Evolutionary conservation across 163 green algal genomes (phyloP).

Genomic region (Scenedesmus sp.): DNA sequence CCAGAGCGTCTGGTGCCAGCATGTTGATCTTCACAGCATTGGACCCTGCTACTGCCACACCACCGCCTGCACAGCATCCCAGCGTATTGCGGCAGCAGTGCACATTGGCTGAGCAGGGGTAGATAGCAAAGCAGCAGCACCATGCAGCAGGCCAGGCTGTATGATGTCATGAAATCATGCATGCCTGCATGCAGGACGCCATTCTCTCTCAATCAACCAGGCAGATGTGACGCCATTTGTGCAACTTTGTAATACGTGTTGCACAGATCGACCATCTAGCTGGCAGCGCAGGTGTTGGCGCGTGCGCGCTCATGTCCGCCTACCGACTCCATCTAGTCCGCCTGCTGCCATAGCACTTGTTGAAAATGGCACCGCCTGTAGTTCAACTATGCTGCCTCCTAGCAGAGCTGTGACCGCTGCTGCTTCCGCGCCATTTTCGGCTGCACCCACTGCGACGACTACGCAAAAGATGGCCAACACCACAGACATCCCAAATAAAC

Average conservation of each 20-base stretch:
- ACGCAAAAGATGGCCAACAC: not conserved
- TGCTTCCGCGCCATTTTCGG: conserved; percentile 6
- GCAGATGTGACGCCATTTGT: no score
- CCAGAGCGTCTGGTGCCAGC: not conserved
- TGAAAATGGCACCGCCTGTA: not conserved
- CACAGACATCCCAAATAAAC: not conserved
- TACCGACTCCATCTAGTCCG: not conserved
- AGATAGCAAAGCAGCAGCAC: no score
- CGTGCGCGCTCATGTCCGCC: not conserved
- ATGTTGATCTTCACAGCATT: not conserved
- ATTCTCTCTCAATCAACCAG: not conserved
- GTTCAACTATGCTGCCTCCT: not conserved
- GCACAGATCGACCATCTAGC: not conserved
- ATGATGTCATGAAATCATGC: not conserved
- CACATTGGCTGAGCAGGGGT: no score
- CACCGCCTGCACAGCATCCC: not conserved
- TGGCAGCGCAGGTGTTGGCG: not conserved
- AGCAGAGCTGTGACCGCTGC: not conserved
- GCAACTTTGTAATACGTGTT: no score
- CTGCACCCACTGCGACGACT: not conserved
- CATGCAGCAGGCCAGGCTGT: not conserved
- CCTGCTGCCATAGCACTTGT: not conserved
- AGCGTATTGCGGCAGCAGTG: not conserved
- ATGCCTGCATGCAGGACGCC: not conserved
- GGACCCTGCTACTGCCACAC: not conserved